A percentile compares a stretch with the other conserved stretches of the same genome.
Conservation (phyloP, 169 alveolate genomes). For the Perkinsus olseni region DNA sequence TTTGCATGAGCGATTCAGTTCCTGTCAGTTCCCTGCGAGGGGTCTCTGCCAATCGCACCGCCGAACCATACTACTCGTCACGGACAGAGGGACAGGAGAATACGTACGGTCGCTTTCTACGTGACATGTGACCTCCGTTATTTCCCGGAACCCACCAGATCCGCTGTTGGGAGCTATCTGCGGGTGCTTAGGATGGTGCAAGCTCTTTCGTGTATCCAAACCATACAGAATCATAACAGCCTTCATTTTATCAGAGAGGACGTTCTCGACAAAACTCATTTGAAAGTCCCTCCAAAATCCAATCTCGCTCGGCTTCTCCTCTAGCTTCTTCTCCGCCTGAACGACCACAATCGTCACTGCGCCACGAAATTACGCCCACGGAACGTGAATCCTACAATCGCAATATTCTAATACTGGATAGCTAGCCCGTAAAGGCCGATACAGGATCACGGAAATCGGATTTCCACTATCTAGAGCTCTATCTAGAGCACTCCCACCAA, state of each 20-base stretch:
- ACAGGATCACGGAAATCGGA: too few species aligned
- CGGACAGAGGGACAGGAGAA: too few species aligned
- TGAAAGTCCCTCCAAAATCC: not conserved
- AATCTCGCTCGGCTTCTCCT: not conserved
- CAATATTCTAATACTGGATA: too few species aligned
- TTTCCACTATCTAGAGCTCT: too few species aligned
- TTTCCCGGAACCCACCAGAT: not conserved
- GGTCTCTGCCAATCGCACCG: too few species aligned
- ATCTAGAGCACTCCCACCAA: too few species aligned
- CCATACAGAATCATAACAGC: not conserved
- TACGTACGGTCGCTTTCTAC: not conserved
- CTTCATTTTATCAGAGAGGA: not conserved
- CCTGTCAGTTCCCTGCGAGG: too few species aligned
- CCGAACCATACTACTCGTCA: not conserved
- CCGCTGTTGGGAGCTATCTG: not conserved
- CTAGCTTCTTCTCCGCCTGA: constrained; percentile 1
- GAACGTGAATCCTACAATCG: too few species aligned
- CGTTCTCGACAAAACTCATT: not conserved
- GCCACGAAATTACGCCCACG: not conserved
- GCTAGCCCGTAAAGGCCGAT: too few species aligned
- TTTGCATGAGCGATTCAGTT: not conserved
- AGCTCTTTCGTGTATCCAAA: not conserved
- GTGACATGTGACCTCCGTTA: too few species aligned
- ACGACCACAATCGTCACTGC: not conserved
- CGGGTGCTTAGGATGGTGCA: not conserved